Conservation (phyloP, 73 alveolate genomes). For the Paramecium caudatum region DNA sequence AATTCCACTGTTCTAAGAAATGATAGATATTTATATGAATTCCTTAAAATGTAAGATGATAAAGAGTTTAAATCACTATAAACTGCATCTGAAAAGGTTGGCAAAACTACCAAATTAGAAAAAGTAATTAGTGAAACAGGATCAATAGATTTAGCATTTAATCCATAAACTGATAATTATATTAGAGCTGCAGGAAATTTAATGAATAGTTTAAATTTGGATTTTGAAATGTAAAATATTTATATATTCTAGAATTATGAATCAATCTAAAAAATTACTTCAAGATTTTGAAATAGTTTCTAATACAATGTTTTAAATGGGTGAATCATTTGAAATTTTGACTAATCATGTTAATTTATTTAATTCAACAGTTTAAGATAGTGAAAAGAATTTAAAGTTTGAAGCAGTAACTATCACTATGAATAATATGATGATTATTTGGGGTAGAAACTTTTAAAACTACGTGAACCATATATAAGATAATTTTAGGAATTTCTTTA, state of each 20-base stretch:
- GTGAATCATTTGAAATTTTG: slow-evolving; percentile 31
- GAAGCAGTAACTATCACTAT: slow-evolving; percentile 40
- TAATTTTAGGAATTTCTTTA: slow-evolving; percentile 40
- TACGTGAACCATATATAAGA: slow-evolving; percentile 2
- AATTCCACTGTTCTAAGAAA: slow-evolving; percentile 73
- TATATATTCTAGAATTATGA: neutral
- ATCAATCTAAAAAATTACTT: slow-evolving; percentile 24
- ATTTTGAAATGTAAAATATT: neutral
- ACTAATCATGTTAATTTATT: slow-evolving; percentile 9
- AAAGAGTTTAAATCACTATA: slow-evolving; percentile 54
- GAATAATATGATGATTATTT: slow-evolving; percentile 34
- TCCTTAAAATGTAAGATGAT: slow-evolving; percentile 72
- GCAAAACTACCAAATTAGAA: slow-evolving; percentile 31
- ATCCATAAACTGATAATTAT: slow-evolving; percentile 43
- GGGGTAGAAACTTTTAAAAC: slow-evolving; percentile 51
- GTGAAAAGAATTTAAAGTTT: neutral
- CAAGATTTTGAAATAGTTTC: slow-evolving; percentile 45
- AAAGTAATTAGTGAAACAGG: slow-evolving; percentile 13
- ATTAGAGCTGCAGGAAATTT: slow-evolving; percentile 19
- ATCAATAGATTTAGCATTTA: slow-evolving; percentile 23
- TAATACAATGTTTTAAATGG: slow-evolving; percentile 40
- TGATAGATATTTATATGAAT: slow-evolving; percentile 76
- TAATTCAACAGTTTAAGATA: neutral
- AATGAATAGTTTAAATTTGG: slow-evolving; percentile 15
- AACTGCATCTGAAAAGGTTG: slow-evolving; percentile 11